A percentile compares a stretch with the other conserved stretches of the same genome.
phyloP scores from a whole-genome alignment of 2,329 filamentous ascomycete species.

The Aspergillus quadricinctus region DNA sequence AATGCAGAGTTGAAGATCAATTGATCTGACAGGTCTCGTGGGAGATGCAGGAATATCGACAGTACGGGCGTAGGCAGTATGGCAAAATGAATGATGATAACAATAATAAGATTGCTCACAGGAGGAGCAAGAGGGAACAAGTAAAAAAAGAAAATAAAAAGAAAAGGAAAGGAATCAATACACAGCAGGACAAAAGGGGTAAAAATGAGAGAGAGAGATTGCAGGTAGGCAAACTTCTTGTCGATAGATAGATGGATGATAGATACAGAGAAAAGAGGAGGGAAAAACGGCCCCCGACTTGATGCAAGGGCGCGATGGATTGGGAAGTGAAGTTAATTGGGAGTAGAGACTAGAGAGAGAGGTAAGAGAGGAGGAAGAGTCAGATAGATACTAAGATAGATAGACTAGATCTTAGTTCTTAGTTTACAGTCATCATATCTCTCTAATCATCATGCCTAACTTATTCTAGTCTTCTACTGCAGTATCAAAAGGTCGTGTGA shows the following conservation, averaged over 20 bases:
- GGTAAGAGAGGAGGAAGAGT: background rate
- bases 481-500: background rate
- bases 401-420: background rate
- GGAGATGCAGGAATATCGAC: slow-evolving; percentile 35
- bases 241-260: background rate
- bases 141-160: background rate
- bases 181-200: slow-evolving; percentile 5
- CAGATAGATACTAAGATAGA: background rate
- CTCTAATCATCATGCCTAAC: background rate
- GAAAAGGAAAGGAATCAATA: slow-evolving; percentile 4
- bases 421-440: background rate
- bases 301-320: background rate
- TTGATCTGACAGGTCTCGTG: background rate
- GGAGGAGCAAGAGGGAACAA: background rate
- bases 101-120: background rate
- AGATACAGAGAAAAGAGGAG: background rate
- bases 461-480: background rate
- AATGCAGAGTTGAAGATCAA: background rate
- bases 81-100: background rate
- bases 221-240: background rate
- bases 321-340: background rate
- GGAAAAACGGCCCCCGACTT: background rate
- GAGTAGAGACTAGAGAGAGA: background rate
- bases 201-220: background rate
- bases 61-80: background rate